Evolutionary conservation across 139 green algal species (phyloP).

Genomic region (Limnomonas spitsbergensis): DNA sequence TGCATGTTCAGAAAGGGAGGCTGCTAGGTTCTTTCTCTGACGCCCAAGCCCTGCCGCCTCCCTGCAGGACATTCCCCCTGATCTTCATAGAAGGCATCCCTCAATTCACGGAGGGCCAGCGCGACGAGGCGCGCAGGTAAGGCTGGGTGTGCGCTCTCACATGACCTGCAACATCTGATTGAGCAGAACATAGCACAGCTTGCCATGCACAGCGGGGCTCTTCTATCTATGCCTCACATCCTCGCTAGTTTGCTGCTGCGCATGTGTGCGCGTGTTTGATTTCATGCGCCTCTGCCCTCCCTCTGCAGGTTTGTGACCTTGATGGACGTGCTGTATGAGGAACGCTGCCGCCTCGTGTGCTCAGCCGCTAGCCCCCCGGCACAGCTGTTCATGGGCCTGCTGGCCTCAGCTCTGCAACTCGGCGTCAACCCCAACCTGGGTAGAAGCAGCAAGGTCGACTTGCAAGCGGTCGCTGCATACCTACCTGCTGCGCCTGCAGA

Average conservation of each 20-base stretch:
- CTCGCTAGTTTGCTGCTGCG: too few species aligned
- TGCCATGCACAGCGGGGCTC: too few species aligned
- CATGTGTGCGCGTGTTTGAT: too few species aligned
- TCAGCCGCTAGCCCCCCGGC: conserved; percentile 51
- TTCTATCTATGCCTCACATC: too few species aligned
- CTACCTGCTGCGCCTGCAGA: too few species aligned
- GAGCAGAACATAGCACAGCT: neutral
- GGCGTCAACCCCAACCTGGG: neutral
- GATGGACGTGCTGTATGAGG: conserved; percentile 81
- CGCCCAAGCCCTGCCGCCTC: too few species aligned
- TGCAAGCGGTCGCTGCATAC: neutral
- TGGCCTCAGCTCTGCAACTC: neutral
- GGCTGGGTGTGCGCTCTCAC: too few species aligned
- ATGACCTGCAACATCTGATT: too few species aligned
- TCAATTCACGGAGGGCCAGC: conserved; percentile 51
- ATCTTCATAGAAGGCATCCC: conserved; percentile 62
- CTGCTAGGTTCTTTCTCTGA: too few species aligned
- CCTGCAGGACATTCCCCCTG: conserved; percentile 44
- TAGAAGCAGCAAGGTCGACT: neutral
- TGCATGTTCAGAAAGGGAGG: too few species aligned
- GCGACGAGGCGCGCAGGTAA: conserved; percentile 51
- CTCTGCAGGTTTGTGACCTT: conserved; percentile 67
- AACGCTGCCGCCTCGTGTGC: conserved; percentile 46
- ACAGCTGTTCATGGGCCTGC: conserved; percentile 57
- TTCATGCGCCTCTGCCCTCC: too few species aligned